Base-by-base conservation (phyloP, 805 yeast species). In the Monosporozyma yasuniensis region DNA sequence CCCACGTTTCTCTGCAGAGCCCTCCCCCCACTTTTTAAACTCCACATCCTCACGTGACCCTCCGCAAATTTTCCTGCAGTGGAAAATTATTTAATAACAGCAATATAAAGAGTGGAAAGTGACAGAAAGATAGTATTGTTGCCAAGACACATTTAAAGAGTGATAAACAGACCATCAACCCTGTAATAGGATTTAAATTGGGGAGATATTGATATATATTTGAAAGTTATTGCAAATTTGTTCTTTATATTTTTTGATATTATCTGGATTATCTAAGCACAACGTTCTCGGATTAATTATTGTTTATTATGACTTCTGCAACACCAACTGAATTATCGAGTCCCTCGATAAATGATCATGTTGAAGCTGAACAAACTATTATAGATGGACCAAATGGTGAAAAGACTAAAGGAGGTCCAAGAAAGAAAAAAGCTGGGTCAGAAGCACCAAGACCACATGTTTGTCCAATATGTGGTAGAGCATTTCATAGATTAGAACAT, bases 401-500 rank as follows among this genome's bases (percentile, higher is more conserved):
- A 22, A 39, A 39, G 12, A 30, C 27, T 14, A 43, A 28, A 12
- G 28, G 18, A 12, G n/a, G n/a, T n/a, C 3, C 19, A 19, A 39
- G 19, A 23, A 43, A 21, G 32, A 50, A 50, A 43, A 51, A 42
- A 30, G 34, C 34, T 14, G 61, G 58, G 9, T 53, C 52, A 7
- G 63, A 61, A n/a, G 64, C 66, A 25, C 68, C 69, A 37, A 56
- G 79, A 65, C 90, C 90, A 1, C 84, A 81, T 66, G 79, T 81
- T 53, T 84, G 91, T 61, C 83, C 88, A 3, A 73, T 82, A 61
- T 84, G 91, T 62, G 78, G 78, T 38, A 80, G 84, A 64, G 87
- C 87, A 0, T 84, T 84, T 61, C 87, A 83, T 61, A 71, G 91
- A 50, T 64, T 84, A 42, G 91, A 84, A 59, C 91, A 84, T 65